Evolutionary conservation across 768 basidiomycete species (phyloP).

Genomic region (Aureoboletus auriporus): DNA sequence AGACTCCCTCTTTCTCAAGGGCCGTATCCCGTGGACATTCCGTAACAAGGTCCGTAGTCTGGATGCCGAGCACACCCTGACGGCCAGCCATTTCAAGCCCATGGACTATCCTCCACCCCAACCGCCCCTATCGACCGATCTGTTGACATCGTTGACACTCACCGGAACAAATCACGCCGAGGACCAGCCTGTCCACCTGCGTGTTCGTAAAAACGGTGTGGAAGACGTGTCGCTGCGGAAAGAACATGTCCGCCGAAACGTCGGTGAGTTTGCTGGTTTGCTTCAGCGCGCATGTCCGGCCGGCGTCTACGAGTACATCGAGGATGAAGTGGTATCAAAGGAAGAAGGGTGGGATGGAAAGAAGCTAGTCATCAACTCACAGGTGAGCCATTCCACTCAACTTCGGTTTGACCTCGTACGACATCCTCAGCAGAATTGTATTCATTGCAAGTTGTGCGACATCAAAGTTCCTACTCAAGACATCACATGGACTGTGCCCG

Average conservation of each 20-base stretch:
- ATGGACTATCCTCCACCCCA: constrained; percentile 87
- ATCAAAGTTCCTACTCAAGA: constrained; percentile 97
- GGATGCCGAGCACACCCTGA: constrained; percentile 71
- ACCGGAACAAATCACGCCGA: constrained; percentile 98
- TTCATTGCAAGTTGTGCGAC: constrained; percentile 93
- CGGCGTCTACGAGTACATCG: constrained; percentile 94
- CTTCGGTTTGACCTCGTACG: not conserved
- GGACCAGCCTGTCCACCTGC: constrained; percentile 88
- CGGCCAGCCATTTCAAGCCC: constrained; percentile 60
- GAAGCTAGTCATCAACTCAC: constrained; percentile 93
- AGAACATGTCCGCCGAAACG: constrained; percentile 73
- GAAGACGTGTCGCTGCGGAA: constrained; percentile 45
- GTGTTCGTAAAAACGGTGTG: constrained; percentile 44
- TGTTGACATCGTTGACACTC: constrained; percentile 84
- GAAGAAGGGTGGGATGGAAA: constrained; percentile 71
- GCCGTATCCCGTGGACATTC: constrained; percentile 91
- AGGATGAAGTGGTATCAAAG: constrained; percentile 50
- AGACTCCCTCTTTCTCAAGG: constrained; percentile 80
- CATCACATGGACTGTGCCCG: constrained; percentile 95
- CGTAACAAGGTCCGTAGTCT: constrained; percentile 49
- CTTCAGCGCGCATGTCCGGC: constrained; percentile 92
- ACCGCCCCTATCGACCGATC: constrained; percentile 87
- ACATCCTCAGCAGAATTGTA: constrained; percentile 60
- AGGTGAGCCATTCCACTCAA: constrained; percentile 44
- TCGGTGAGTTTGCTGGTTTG: constrained; percentile 78